Conservation (phyloP, 2,329 filamentous ascomycete genomes). For the Hirsutella thompsonii region DNA sequence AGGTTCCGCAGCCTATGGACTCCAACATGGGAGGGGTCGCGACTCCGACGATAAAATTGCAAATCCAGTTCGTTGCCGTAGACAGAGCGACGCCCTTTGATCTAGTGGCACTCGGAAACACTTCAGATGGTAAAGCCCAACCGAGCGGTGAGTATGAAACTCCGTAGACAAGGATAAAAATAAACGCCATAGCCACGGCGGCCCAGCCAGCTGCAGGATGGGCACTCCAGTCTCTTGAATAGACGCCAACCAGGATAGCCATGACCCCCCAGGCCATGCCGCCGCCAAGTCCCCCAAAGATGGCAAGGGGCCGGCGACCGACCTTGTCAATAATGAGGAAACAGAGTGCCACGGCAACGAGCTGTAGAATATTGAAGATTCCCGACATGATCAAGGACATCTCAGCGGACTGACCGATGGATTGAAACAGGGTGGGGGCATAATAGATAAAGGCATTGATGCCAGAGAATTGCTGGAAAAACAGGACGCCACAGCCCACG, state of each 20-base stretch:
- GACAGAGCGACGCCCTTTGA: conserved; percentile 25
- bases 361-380: conserved; percentile 26
- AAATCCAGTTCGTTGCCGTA: conserved; percentile 24
- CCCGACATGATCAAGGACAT: conserved; percentile 26
- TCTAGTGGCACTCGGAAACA: conserved; percentile 23
- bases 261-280: conserved; percentile 31
- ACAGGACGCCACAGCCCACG: conserved; percentile 17
- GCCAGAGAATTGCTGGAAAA: conserved; percentile 46
- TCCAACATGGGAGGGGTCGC: conserved; percentile 4
- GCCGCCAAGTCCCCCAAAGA: conserved; percentile 22
- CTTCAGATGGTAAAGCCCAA: conserved; percentile 29
- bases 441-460: conserved; percentile 30
- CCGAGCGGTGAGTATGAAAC: conserved; percentile 24
- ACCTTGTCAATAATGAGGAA: conserved; percentile 7
- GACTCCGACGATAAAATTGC: conserved; percentile 12
- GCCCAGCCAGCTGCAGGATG: conserved; percentile 41
- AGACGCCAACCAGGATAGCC: conserved; percentile 34
- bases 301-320: conserved; percentile 18
- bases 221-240: conserved; percentile 1
- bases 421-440: conserved; percentile 27
- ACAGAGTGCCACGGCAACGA: conserved; percentile 24
- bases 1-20: conserved; percentile 38
- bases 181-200: conserved; percentile 47
- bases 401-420: conserved; percentile 19
- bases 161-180: conserved; percentile 32